Conservation (phyloP, 1,284 basidiomycete genomes). For the Ustilago xerochloae region DNA sequence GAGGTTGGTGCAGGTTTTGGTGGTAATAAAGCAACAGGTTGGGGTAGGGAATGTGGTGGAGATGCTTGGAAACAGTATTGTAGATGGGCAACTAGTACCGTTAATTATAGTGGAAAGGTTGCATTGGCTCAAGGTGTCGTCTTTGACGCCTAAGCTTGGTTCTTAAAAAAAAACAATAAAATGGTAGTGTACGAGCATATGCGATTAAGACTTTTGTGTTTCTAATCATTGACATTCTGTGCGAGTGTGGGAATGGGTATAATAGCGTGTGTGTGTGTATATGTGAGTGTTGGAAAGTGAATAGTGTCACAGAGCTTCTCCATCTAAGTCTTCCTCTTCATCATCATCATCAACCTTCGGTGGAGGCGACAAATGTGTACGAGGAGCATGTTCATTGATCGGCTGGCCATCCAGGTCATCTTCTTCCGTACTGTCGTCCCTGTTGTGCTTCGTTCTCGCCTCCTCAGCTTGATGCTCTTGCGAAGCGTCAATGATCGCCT, state of each 20-base stretch:
- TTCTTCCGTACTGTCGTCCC: too few species aligned
- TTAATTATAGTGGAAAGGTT: slow-evolving; percentile 89
- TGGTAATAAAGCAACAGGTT: slow-evolving; percentile 83
- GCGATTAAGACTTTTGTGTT: too few species aligned
- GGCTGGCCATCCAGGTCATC: too few species aligned
- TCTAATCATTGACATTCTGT: too few species aligned
- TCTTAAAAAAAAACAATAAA: not conserved
- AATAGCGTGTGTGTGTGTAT: not conserved
- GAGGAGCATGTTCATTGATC: not conserved
- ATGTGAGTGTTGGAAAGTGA: not conserved
- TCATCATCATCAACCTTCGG: not conserved
- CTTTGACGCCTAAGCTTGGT: slow-evolving; percentile 71
- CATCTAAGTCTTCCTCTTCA: slow-evolving; percentile 35
- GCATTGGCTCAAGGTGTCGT: slow-evolving; percentile 91
- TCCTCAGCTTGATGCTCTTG: too few species aligned
- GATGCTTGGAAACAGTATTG: slow-evolving; percentile 90
- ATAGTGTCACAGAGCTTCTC: slow-evolving; percentile 21
- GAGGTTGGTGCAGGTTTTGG: slow-evolving; percentile 93
- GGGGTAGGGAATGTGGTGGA: slow-evolving; percentile 95
- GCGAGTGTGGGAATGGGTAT: not conserved
- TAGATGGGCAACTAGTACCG: slow-evolving; percentile 79
- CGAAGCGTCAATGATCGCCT: too few species aligned
- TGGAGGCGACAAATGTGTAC: too few species aligned
- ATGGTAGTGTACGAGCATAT: too few species aligned
- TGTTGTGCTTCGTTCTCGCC: too few species aligned